These are phyloP conservation scores for Coemansia sp. DNA, from an alignment of 192 early-diverging fungal species.

Conservation along the genomic window DNA sequence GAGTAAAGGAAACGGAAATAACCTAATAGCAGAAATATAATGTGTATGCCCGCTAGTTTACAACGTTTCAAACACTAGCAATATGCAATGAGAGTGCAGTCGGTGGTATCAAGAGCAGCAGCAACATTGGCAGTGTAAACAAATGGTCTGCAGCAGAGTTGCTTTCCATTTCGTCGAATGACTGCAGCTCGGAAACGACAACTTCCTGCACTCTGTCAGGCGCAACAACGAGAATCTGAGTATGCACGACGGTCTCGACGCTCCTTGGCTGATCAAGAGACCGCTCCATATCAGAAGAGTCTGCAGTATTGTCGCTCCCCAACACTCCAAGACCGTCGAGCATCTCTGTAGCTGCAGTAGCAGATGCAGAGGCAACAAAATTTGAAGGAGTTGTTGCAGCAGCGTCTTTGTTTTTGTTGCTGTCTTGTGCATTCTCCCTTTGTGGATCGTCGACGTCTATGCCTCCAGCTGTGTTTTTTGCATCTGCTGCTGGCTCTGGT, in stretches of 20 bases:
- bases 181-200: slow-evolving; percentile 3
- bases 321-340: neutral
- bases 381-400: too few species aligned
- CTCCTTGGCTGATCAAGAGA: neutral
- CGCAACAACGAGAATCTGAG: slow-evolving; percentile 22
- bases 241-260: slow-evolving; percentile 16
- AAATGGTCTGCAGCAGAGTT: neutral
- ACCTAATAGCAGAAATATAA: too few species aligned
- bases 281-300: neutral
- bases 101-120: slow-evolving; percentile 5
- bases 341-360: neutral
- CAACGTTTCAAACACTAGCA: neutral
- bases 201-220: slow-evolving; percentile 8
- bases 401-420: neutral
- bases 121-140: neutral
- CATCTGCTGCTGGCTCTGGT: neutral
- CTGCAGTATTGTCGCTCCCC: neutral
- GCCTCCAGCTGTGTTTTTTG: neutral
- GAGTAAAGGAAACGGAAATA: too few species aligned
- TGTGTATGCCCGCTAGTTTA: neutral
- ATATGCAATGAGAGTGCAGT: neutral
- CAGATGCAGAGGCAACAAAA: neutral
- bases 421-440: neutral
- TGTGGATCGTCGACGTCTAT: neutral
- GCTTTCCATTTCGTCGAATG: slow-evolving; percentile 2